Evolutionary conservation across 2,329 filamentous ascomycete species (phyloP).

Genomic region (Claviceps arundinis): DNA sequence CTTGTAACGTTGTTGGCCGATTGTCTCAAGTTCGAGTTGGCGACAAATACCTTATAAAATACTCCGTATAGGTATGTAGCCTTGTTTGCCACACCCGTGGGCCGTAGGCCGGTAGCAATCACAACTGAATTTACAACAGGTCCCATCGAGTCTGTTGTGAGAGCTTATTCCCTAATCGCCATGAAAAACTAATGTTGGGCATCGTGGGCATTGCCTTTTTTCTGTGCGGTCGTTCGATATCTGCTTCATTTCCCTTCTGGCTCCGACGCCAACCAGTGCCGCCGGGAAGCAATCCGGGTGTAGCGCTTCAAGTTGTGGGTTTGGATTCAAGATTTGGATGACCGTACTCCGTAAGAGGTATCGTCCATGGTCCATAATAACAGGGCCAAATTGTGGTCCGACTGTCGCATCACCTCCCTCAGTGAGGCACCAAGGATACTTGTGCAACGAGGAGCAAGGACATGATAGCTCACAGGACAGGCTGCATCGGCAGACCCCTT

Average conservation of each 20-base stretch:
- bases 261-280: neutral
- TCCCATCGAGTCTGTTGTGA: neutral
- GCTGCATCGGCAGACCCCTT: neutral
- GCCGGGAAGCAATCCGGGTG: too few species aligned
- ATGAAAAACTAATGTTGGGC: neutral
- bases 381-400: neutral
- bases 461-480: neutral
- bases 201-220: neutral
- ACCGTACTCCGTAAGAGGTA: neutral
- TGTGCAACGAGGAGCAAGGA: neutral
- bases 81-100: neutral
- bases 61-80: too few species aligned
- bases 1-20: too few species aligned
- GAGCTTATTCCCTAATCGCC: neutral
- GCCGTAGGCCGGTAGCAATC: neutral
- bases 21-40: neutral
- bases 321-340: neutral
- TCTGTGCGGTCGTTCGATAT: neutral
- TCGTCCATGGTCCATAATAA: neutral
- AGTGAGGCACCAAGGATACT: neutral
- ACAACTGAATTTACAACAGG: neutral
- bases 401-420: neutral
- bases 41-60: too few species aligned
- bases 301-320: too few species aligned
- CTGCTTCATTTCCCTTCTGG: neutral